phyloP scores from a whole-genome alignment of 352 stramenopile species.

The Pythium brachiatum region DNA sequence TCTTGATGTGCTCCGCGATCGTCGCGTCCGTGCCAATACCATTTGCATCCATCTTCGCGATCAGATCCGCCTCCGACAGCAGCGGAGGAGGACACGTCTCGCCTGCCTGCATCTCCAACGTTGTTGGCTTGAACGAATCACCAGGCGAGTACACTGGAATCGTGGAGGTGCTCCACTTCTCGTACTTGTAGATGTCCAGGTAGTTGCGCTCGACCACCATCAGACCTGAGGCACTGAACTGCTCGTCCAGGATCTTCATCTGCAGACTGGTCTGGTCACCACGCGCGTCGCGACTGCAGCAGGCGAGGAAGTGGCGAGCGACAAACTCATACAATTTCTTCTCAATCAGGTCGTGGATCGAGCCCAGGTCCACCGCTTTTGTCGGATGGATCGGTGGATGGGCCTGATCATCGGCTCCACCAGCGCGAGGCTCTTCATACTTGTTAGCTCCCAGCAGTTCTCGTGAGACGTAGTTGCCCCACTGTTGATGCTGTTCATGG shows the following conservation, averaged over 20 bases:
- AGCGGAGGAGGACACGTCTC: conserved; percentile 85
- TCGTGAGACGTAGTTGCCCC: conserved; percentile 72
- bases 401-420: conserved; percentile 94
- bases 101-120: conserved; percentile 62
- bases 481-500: conserved; percentile 70
- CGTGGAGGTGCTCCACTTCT: conserved; percentile 86
- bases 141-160: conserved; percentile 85
- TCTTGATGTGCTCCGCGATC: conserved; percentile 98
- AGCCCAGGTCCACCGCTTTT: conserved; percentile 86
- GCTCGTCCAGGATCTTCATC: conserved; percentile 86
- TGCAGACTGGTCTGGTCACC: conserved; percentile 88
- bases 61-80: conserved; percentile 92
- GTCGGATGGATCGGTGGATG: conserved; percentile 99
- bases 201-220: conserved; percentile 94
- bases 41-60: conserved; percentile 93
- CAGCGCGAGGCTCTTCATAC: conserved; percentile 85
- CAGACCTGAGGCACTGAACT: conserved; percentile 86
- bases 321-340: conserved; percentile 98
- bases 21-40: conserved; percentile 95
- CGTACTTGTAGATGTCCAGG: conserved; percentile 94
- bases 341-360: conserved; percentile 81
- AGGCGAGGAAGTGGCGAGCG: conserved; percentile 97
- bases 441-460: conserved; percentile 57
- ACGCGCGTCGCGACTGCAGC: conserved; percentile 94
- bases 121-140: conserved; percentile 71